Evolutionary conservation across 768 basidiomycete genomes (phyloP).

Genomic region (Psilocybe subaeruginosa): DNA sequence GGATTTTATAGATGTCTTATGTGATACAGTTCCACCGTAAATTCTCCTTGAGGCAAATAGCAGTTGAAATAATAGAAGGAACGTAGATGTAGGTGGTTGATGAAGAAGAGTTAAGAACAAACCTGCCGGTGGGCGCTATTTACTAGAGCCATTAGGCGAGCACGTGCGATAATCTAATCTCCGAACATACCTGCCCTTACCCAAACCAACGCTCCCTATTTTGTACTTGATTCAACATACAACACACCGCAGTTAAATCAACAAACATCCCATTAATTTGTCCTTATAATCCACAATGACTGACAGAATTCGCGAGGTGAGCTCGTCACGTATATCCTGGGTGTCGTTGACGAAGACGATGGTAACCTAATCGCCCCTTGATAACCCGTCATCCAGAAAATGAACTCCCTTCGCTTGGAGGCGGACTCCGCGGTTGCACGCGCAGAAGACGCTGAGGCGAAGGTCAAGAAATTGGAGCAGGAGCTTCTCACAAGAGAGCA

Average conservation of each 20-base stretch:
- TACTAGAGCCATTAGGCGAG: not conserved
- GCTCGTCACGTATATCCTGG: not conserved
- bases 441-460: slow-evolving; percentile 85
- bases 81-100: not conserved
- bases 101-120: not conserved
- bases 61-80: not conserved
- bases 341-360: not conserved
- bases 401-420: slow-evolving; percentile 78
- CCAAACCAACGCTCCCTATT: slow-evolving; percentile 28
- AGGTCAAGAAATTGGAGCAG: slow-evolving; percentile 81
- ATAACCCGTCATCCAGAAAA: slow-evolving; percentile 51
- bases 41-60: not conserved
- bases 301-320: slow-evolving; percentile 57
- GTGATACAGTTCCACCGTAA: not conserved
- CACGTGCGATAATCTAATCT: slow-evolving; percentile 36
- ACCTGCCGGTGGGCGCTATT: not conserved
- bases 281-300: slow-evolving; percentile 36
- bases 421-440: slow-evolving; percentile 81
- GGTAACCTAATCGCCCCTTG: slow-evolving; percentile 10
- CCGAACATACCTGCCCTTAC: slow-evolving; percentile 31
- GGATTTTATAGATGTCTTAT: not conserved
- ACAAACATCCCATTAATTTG: slow-evolving; percentile 17
- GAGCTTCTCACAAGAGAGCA: slow-evolving; percentile 81
- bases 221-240: slow-evolving; percentile 20
- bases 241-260: slow-evolving; percentile 15